Base-by-base conservation (phyloP, 495 filamentous ascomycete genomes). In the Coniosporium apollinis region DNA sequence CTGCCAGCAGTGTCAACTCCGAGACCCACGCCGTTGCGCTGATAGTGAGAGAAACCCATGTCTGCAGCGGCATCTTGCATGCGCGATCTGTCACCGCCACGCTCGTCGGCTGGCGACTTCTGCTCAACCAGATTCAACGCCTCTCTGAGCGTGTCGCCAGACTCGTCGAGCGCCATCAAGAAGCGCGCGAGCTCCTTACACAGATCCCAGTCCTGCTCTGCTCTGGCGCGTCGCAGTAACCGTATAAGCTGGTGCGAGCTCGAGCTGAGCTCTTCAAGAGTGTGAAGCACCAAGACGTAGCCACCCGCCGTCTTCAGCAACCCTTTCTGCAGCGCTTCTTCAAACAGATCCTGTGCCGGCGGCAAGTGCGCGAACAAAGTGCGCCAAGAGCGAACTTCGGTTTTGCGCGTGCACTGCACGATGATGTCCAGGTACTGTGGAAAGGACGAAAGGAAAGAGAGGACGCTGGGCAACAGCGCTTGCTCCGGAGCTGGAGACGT, bases 331-430 rank as follows among this genome's bases (percentile, higher is more conserved):
- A 99, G 62, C 1, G 83, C 81, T 54, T 91, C 80, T 54, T 96
- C 89, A 36, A 96, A 99, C 1, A 96, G 67, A 38, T 82, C 77
- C 41, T 83, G 76, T 5, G 89, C 83, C 2, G 85, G 79, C 3
- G 91, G 89, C 1, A 96, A 67, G 46, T 91, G 77, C 7, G 75
- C 69, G 53, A 96, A 96, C 2, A 99, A 66, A 1, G 91, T 92
- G 19, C 78, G 76, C 91, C 91, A 99, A 15, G 79, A 91, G 19
- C 86, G 74, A 5, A 94, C 73, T 46, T 99, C 91, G 0, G 91
- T 99, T 58, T 99, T 96, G 15, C 91, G 77, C 0, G 89, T 94
- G 55, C 91, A 99, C 60, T 93, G 87, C 1, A 99, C 85, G 4
- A 99, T 74, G 37, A 94, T 84, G 50, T 96, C 89, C 20, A 96